Evolutionary conservation across 2,329 filamentous ascomycete species (phyloP), one percentile per base, ranked within the genome.

Genomic region (Fusarium veterinarium): DNA sequence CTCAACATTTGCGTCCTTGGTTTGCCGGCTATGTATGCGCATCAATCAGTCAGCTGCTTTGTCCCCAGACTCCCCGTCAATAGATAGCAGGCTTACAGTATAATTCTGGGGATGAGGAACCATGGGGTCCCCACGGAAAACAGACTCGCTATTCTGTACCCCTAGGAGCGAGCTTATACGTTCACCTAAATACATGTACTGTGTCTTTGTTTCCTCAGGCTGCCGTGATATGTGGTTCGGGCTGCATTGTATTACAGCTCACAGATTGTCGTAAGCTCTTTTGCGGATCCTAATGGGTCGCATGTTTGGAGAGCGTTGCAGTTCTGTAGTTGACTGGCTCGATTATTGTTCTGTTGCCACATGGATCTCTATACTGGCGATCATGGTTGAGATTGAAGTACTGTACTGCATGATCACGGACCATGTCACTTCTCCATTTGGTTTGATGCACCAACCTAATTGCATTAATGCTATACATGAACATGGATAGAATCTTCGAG

Each of bases 61-160:
- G 25, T 66, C 44, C 52, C 42, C 53, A 53, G 46, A 69, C 49
- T 64, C 46, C 37, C 51, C 45, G 51, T 58, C 25, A 44, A n/a
- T 40, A 25, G 42, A 38, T n/a, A 37, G 28, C 19, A 42, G 37
- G 11, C 14, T 28, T 35, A 38, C 17, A 25, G 25, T 42, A 46
- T 20, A 56, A 60, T 56, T 35, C 62, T 60, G 58, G 71, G 70
- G 45, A 45, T 33, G 46, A 33, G 38, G 56, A 49, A 46, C 45
- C 71, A 74, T n/a, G 63, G 70, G 58, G 46, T 64, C 67, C 62
- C 71, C 55, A 30, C 41, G 49, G 30, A 64, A 53, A 41, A 25
- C 16, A 45, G 23, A 35, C 31, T 49, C 38, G n/a, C 23, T 40
- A 19, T 37, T 25, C 19, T 58, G 17, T n/a, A 37, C 40, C 46